phyloP scores from a whole-genome alignment of 1,284 basidiomycete genomes.

The Peniophora sp. region DNA sequence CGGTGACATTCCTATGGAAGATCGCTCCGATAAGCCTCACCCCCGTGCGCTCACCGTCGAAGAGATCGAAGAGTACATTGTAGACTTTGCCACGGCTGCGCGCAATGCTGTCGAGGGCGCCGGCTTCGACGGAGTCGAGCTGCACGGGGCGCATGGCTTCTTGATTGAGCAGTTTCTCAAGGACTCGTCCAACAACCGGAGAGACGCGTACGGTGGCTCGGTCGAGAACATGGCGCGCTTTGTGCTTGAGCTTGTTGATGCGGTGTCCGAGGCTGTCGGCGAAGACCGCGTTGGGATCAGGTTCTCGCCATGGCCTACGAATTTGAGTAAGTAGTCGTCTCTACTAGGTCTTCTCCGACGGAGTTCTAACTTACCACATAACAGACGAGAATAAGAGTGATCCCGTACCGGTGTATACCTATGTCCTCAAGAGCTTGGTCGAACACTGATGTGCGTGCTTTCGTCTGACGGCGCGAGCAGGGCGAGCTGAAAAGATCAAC shows the following conservation, averaged over 20 bases:
- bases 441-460: conserved; percentile 10
- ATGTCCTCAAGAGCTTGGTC: conserved; percentile 26
- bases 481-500: too few relatives aligned
- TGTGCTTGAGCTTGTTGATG: conserved; percentile 34
- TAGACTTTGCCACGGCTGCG: conserved; percentile 27
- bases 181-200: conserved; percentile 28
- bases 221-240: conserved; percentile 35
- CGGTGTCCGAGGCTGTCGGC: conserved; percentile 27
- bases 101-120: conserved; percentile 30
- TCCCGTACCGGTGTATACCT: conserved; percentile 32
- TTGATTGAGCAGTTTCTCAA: conserved; percentile 15
- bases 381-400: conserved; percentile 32
- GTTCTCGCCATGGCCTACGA: conserved; percentile 13
- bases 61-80: conserved; percentile 35
- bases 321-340: not conserved
- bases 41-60: conserved; percentile 18
- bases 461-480: too few relatives aligned
- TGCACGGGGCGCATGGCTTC: conserved; percentile 23
- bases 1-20: conserved; percentile 32
- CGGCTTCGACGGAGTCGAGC: conserved; percentile 40
- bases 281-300: conserved; percentile 36
- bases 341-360: not conserved
- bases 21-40: conserved; percentile 16
- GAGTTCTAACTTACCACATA: conserved; percentile 29
- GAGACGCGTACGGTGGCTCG: conserved; percentile 26